These are phyloP conservation scores for Talaromyces sp. DNA, from an alignment of 2,329 filamentous ascomycete species.

Conservation along the genomic window DNA sequence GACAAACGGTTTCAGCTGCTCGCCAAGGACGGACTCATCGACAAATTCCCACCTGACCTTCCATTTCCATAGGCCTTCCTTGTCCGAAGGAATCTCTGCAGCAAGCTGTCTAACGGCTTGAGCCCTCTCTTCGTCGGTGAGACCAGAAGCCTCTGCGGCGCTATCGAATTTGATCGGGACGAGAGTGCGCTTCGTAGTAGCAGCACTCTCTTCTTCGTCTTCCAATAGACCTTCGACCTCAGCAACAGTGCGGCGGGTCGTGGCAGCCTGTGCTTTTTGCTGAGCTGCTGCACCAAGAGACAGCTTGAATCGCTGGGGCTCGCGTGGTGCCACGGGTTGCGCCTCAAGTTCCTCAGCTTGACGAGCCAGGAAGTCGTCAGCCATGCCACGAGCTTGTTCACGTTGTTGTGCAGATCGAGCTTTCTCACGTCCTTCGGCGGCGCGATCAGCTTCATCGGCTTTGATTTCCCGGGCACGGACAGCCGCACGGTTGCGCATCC, in stretches of 20 bases:
- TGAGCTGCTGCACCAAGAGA: constrained; percentile 78
- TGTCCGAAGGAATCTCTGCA: constrained; percentile 82
- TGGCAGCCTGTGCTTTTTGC: constrained; percentile 62
- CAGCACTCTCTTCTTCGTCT: constrained; percentile 81
- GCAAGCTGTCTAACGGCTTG: constrained; percentile 78
- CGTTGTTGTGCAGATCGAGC: constrained; percentile 66
- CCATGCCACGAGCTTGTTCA: constrained; percentile 77
- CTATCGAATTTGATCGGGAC: constrained; percentile 80
- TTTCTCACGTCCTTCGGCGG: constrained; percentile 70
- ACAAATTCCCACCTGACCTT: constrained; percentile 88
- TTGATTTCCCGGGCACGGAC: constrained; percentile 71
- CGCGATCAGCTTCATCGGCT: constrained; percentile 77
- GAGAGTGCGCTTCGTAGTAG: constrained; percentile 67
- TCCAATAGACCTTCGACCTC: constrained; percentile 93
- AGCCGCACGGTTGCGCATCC: constrained; percentile 73
- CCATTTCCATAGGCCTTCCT: constrained; percentile 87
- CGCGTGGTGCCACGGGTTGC: constrained; percentile 41
- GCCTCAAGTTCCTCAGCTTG: constrained; percentile 71
- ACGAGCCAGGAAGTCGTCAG: constrained; percentile 83
- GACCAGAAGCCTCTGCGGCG: constrained; percentile 59
- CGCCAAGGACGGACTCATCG: constrained; percentile 72
- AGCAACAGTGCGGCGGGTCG: constrained; percentile 72
- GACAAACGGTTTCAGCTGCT: constrained; percentile 89
- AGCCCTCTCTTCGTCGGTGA: constrained; percentile 82
- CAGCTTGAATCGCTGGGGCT: constrained; percentile 81